Evolutionary conservation across 2,329 filamentous ascomycete species (phyloP), one percentile per base, ranked within the genome.

Genomic region (Botrytis hyacinthi): DNA sequence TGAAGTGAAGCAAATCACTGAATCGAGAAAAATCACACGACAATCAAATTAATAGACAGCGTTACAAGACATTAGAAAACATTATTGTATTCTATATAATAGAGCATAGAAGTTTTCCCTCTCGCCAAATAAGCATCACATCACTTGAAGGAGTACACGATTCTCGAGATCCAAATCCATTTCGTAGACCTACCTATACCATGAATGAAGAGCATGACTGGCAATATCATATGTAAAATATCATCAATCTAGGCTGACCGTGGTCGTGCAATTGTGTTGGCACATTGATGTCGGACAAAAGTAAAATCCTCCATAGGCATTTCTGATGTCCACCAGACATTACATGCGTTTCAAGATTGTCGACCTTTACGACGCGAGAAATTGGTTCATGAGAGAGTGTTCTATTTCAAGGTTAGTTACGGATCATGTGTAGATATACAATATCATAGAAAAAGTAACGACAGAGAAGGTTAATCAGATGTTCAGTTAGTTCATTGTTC

Each of bases 401-500:
- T 32, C 66, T 68, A 44, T 68, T 26, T 57, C 18, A 57, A 57
- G n/a, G 48, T 68, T 37, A 68, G 66, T 68, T 57, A 42, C 5
- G 32, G 35, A 42, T 57, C 37, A 26, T 57, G n/a, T 26, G 10
- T 57, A 68, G 18, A 37, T 42, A 26, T 57, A 48, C 26, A 18
- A 7, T 18, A 40, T 70, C 59, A 37, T 63, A 3, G n/a, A 35
- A 70, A 51, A 16, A 14, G 3, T 32, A 69, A 6, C 46, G n/a
- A 46, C 67, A 42, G 66, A 73, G 63, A 70, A 63, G 54, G 20
- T 69, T 22, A 73, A 82, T 95, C 92, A 95, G 92, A 94, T 93
- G 92, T 94, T 91, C 91, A 86, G 85, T 92, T 86, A 89, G 92
- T 93, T 93, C 92, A 95, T 93, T 84, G 90, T 74, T 67, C 87